Conservation (phyloP, 2,329 filamentous ascomycete species). For the Fusarium burgessii region DNA sequence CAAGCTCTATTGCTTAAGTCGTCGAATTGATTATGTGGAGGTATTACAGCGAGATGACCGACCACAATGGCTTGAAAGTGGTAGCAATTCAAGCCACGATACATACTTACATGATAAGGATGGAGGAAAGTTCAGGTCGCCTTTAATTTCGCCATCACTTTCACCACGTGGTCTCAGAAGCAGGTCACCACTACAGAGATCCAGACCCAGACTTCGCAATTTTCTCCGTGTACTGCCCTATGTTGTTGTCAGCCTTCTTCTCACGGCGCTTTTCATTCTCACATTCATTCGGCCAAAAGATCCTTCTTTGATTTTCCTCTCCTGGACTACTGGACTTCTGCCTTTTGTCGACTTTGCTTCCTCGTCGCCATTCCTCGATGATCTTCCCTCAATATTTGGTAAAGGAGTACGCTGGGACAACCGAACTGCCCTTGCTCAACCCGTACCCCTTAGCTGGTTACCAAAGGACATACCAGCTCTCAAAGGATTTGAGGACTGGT, state of each 20-base stretch:
- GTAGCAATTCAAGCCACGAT: not conserved
- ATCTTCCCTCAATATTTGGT: constrained; percentile 39
- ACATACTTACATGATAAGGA: not conserved
- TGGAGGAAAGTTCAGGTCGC: not conserved
- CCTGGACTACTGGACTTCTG: constrained; percentile 50
- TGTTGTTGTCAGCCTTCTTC: constrained; percentile 12
- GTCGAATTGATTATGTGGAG: not conserved
- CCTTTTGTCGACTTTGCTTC: constrained; percentile 52
- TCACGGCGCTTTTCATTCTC: constrained; percentile 13
- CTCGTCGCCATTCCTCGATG: constrained; percentile 43
- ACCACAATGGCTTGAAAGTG: constrained; percentile 41
- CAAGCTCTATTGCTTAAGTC: not conserved
- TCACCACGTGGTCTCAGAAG: not conserved
- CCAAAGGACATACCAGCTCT: constrained; percentile 33
- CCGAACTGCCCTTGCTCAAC: constrained; percentile 42
- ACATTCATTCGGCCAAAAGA: constrained; percentile 44
- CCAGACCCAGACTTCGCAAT: not conserved
- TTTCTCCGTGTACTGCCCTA: not conserved
- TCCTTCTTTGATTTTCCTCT: constrained; percentile 49
- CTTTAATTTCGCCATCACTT: not conserved
- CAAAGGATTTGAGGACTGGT: constrained; percentile 47
- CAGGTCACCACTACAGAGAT: not conserved
- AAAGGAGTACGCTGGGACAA: constrained; percentile 47
- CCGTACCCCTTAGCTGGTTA: constrained; percentile 42
- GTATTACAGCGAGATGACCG: constrained; percentile 25